Conservation (phyloP, 208 protist genomes). For the Pavlovales sp. region DNA sequence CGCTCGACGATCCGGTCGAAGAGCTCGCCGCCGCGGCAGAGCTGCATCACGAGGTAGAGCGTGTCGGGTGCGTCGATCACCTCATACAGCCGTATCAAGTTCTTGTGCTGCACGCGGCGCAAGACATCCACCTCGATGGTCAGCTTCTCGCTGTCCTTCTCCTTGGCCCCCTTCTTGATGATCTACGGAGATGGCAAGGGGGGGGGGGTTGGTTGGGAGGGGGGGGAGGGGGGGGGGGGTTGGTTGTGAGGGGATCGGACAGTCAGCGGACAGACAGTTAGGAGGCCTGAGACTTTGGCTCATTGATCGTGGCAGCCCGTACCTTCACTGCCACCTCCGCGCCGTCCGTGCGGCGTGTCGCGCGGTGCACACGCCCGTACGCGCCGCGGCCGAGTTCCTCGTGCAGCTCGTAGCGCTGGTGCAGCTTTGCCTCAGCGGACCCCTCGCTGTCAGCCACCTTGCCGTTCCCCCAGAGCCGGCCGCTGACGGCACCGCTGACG, state of each 20-base stretch:
- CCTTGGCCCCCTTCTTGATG: neutral
- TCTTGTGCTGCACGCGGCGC: neutral
- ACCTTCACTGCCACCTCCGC: neutral
- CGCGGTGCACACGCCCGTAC: neutral
- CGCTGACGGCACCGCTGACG: too few species aligned
- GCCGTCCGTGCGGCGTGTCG: too few species aligned
- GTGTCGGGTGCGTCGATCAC: conserved; percentile 10
- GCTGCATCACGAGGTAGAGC: conserved; percentile 33
- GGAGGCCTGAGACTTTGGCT: too few species aligned
- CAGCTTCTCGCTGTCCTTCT: neutral
- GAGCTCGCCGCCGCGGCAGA: neutral
- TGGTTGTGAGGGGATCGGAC: too few species aligned
- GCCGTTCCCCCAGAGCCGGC: too few species aligned
- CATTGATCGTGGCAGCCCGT: too few species aligned
- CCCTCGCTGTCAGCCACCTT: too few species aligned
- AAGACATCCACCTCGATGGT: neutral
- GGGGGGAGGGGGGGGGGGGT: too few species aligned
- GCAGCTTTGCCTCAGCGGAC: neutral
- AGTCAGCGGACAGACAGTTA: too few species aligned
- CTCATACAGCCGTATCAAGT: conserved; percentile 5
- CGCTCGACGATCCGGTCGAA: neutral
- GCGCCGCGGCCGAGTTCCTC: neutral
- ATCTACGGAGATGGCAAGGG: too few species aligned
- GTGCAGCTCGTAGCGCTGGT: neutral
- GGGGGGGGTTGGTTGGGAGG: too few species aligned